Base-by-base conservation (phyloP, 805 yeast species). In the Ogataea philodendri region DNA sequence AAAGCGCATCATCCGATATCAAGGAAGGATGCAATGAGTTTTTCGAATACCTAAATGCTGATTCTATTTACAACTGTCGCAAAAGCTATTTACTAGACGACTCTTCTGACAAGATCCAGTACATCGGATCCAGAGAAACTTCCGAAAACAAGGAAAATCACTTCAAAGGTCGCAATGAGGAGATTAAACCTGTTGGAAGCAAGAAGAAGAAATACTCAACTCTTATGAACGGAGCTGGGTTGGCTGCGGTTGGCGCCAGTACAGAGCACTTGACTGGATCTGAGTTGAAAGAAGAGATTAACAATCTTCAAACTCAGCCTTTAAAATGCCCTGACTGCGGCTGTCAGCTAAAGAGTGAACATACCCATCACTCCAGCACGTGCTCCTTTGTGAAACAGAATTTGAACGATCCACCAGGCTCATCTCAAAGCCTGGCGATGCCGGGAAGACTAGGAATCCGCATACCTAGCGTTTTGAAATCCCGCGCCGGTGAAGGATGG, bases 11-110 rank as follows among this genome's bases (percentile, higher is more conserved):
- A 4, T 36, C 54, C 8, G 54, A 51, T n/a, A 37, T 53, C 19
- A 51, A 49, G 29, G 58, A 54, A n/a, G 51, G 58, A 5, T 53
- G 60, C 35, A 49, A 54, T 25, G 51, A 48, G 29, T 56, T 55
- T 26, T 56, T 56, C 26, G 55, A 51, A 26, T 51, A 41, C 16
- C 24, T 55, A 39, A 54, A 52, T 35, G 42, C 44, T 5, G 52
- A 43, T 32, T 38, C 48, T 11, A 38, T 47, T 26, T 43, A 37
- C 44, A 45, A 45, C 22, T 44, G 41, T 35, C 48, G 49, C 30
- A 48, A 45, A 24, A 43, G 41, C 24, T 45, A 39, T 16, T 28
- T 45, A 19, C 23, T 43, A 10, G 45, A 41, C 20, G 48, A 43
- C 26, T 35, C 44, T 7, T 44, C 45, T 1, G 49, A 44, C 28